Base-by-base conservation (phyloP, 345 rosid genomes). In the Rhizophora mangle region DNA sequence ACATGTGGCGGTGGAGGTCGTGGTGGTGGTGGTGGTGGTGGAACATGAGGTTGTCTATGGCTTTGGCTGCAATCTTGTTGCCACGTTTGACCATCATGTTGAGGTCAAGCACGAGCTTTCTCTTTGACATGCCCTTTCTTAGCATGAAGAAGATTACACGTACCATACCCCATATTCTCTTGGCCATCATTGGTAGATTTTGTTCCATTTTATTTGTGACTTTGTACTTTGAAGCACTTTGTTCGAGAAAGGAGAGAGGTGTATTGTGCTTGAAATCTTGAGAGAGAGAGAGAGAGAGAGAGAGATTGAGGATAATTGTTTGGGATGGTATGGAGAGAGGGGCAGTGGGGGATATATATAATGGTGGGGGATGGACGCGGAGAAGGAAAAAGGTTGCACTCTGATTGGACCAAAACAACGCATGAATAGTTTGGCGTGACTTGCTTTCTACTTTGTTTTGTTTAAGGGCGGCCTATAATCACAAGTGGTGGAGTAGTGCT, bases 81-180 rank as follows among this genome's bases (percentile, higher is more conserved):
- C 85, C 80, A 26, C 76, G 82, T 72, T 60, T 63, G 56, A 63
- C 58, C 64, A 76, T 20, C 55, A 60, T 47, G 47, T 49, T 61
- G 47, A 68, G 69, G 39, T 80, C 78, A 15, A 72, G 27, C 52
- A 55, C 10, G 51, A 72, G 21, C 62, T 76, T 81, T 69, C 66
- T 62, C 43, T 76, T 79, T 10, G 74, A 39, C 26, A 79, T 53
- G 62, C 85, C 79, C 64, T 82, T 79, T 39, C 43, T 76, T 7
- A 76, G 60, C 63, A 77, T 43, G 68, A 79, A 67, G 52, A 82
- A 29, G 39, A 70, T 29, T 52, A 70, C 30, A 39, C 79, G 76
- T 21, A 71, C 15, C 51, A 76, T 68, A 59, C 57, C 68, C 24
- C 60, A 51, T 16, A 68, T 27, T 34, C 74, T 79, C 39, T 68